Conservation (phyloP, 441 rosid species). For the Pelargonium citronellum region DNA sequence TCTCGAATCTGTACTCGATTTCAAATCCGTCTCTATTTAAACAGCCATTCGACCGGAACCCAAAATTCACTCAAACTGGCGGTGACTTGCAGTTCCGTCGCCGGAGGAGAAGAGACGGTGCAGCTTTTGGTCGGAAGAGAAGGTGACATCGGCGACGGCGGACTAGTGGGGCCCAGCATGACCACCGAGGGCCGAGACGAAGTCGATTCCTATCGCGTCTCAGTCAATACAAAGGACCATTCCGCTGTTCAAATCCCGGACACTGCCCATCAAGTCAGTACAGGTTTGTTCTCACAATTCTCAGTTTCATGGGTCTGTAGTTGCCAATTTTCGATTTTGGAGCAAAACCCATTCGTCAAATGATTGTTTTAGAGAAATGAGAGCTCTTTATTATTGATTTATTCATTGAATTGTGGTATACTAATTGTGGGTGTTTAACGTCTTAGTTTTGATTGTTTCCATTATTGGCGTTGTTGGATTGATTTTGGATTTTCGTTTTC, state of each 20-base stretch:
- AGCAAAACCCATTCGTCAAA: neutral
- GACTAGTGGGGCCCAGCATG: constrained; percentile 15
- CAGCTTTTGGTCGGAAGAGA: constrained; percentile 26
- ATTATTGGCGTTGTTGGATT: neutral
- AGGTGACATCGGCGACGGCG: too few species aligned
- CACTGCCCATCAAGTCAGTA: constrained; percentile 86
- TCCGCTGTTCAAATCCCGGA: constrained; percentile 47
- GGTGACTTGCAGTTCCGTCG: constrained; percentile 3
- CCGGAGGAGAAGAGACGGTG: constrained; percentile 30
- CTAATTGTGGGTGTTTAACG: too few species aligned
- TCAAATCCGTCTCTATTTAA: neutral
- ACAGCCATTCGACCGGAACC: neutral
- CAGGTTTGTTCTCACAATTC: constrained; percentile 36
- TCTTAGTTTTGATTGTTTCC: neutral
- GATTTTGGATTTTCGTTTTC: constrained; percentile 10
- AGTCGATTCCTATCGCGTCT: constrained; percentile 10
- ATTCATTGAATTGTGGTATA: too few species aligned
- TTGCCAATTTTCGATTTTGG: neutral
- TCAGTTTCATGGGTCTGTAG: neutral
- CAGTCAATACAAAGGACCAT: constrained; percentile 27
- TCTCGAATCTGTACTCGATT: neutral
- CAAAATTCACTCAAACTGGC: neutral
- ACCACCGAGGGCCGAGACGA: constrained; percentile 24
- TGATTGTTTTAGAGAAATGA: neutral
- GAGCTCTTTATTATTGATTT: neutral